Evolutionary conservation across 2,329 filamentous ascomycete genomes (phyloP).

Genomic region (Monilinia polystroma): DNA sequence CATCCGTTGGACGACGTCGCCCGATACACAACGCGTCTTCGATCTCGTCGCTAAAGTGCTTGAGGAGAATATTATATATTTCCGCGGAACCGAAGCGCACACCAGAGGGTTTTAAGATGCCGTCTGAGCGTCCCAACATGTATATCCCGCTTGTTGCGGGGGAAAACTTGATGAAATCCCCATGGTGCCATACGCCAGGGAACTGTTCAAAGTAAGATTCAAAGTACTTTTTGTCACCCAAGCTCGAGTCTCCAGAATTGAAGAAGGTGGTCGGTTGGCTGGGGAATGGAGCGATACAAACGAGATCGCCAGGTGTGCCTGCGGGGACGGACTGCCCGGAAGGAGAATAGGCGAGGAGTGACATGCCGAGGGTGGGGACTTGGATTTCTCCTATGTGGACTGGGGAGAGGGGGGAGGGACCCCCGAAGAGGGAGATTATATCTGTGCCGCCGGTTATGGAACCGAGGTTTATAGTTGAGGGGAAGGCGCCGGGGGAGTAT

Average conservation of each 20-base stretch:
- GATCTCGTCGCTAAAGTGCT: slow-evolving; percentile 74
- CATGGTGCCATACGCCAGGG: slow-evolving; percentile 80
- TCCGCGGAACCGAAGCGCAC: slow-evolving; percentile 92
- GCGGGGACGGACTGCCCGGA: slow-evolving; percentile 42
- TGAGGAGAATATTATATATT: slow-evolving; percentile 91
- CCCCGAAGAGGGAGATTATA: slow-evolving; percentile 92
- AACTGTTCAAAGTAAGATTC: slow-evolving; percentile 89
- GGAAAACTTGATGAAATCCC: slow-evolving; percentile 80
- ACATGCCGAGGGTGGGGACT: slow-evolving; percentile 76
- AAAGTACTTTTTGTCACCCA: slow-evolving; percentile 71
- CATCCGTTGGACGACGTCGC: slow-evolving; percentile 52
- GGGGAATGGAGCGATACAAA: slow-evolving; percentile 83
- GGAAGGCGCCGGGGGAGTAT: slow-evolving; percentile 69
- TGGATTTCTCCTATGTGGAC: slow-evolving; percentile 75
- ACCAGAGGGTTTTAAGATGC: slow-evolving; percentile 87
- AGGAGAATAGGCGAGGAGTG: slow-evolving; percentile 61
- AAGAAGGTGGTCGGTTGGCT: slow-evolving; percentile 91
- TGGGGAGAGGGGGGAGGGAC: slow-evolving; percentile 73
- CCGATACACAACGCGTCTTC: slow-evolving; percentile 89
- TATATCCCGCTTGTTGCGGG: slow-evolving; percentile 71
- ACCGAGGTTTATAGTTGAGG: slow-evolving; percentile 75
- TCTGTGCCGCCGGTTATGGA: slow-evolving; percentile 96
- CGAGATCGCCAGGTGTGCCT: slow-evolving; percentile 79
- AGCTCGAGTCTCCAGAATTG: slow-evolving; percentile 48
- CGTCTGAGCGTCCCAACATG: slow-evolving; percentile 91